Evolutionary conservation across 2,329 filamentous ascomycete species (phyloP).

Genomic region (Colletotrichum scovillei): DNA sequence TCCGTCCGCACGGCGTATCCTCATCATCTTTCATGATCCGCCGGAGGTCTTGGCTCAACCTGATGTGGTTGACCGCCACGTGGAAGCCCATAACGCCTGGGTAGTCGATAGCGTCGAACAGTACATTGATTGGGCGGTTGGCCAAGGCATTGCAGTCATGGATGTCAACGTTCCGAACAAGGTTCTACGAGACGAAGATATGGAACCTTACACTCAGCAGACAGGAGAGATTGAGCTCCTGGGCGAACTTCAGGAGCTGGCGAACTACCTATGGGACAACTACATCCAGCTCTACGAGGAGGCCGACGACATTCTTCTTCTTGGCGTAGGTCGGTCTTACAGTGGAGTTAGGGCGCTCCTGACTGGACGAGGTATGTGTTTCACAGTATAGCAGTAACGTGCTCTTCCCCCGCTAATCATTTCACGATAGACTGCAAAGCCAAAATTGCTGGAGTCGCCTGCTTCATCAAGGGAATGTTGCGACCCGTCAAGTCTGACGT

Average conservation of each 20-base stretch:
- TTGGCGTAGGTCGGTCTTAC: slow-evolving; percentile 92
- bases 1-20: slow-evolving; percentile 71
- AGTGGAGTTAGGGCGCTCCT: slow-evolving; percentile 85
- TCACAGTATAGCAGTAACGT: neutral
- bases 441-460: slow-evolving; percentile 78
- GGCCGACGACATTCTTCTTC: slow-evolving; percentile 80
- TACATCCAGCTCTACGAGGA: slow-evolving; percentile 85
- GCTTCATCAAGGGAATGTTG: slow-evolving; percentile 83
- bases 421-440: slow-evolving; percentile 67
- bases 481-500: slow-evolving; percentile 83
- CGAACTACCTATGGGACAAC: slow-evolving; percentile 95
- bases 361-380: slow-evolving; percentile 75
- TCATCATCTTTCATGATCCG: slow-evolving; percentile 94
- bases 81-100: slow-evolving; percentile 89
- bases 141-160: slow-evolving; percentile 84
- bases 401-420: neutral
- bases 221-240: slow-evolving; percentile 62
- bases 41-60: slow-evolving; percentile 77
- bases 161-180: slow-evolving; percentile 92
- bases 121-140: slow-evolving; percentile 86
- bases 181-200: slow-evolving; percentile 71
- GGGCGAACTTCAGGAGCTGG: slow-evolving; percentile 75
- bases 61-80: slow-evolving; percentile 75
- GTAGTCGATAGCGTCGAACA: slow-evolving; percentile 84
- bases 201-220: slow-evolving; percentile 58